Conservation (phyloP, 2,329 filamentous ascomycete species). For the Cladophialophora chaetospira region DNA sequence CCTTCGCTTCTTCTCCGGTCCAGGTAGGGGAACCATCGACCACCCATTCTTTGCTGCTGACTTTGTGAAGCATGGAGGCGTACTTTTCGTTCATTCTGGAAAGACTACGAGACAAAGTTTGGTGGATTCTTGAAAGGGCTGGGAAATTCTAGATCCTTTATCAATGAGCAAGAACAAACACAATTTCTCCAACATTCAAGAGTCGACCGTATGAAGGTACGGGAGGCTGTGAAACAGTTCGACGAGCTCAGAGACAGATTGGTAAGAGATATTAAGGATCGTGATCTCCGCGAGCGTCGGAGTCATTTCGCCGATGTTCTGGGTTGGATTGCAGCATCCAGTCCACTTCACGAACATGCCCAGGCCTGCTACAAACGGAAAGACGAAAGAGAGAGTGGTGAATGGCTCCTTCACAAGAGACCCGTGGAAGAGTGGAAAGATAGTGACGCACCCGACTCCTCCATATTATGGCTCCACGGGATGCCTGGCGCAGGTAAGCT, state of each 20-base stretch:
- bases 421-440: conserved; percentile 27
- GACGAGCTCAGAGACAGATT: neutral
- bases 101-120: conserved; percentile 28
- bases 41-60: neutral
- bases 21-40: neutral
- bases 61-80: neutral
- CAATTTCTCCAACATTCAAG: conserved; percentile 28
- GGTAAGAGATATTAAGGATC: neutral
- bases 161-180: conserved; percentile 30
- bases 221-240: neutral
- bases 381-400: conserved; percentile 27
- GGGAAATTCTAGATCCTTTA: conserved; percentile 21
- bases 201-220: conserved; percentile 2
- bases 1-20: neutral
- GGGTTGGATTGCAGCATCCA: neutral
- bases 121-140: conserved; percentile 30
- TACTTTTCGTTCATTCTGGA: conserved; percentile 34
- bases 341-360: neutral
- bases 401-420: conserved; percentile 28
- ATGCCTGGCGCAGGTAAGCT: conserved; percentile 39
- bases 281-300: too few relatives aligned
- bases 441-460: conserved; percentile 16
- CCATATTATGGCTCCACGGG: conserved; percentile 8
- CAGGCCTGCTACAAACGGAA: conserved; percentile 14
- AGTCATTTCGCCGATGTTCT: neutral